Conservation (phyloP, 177 flowering plant genomes). For the Tripterygium wilfordii region DNA sequence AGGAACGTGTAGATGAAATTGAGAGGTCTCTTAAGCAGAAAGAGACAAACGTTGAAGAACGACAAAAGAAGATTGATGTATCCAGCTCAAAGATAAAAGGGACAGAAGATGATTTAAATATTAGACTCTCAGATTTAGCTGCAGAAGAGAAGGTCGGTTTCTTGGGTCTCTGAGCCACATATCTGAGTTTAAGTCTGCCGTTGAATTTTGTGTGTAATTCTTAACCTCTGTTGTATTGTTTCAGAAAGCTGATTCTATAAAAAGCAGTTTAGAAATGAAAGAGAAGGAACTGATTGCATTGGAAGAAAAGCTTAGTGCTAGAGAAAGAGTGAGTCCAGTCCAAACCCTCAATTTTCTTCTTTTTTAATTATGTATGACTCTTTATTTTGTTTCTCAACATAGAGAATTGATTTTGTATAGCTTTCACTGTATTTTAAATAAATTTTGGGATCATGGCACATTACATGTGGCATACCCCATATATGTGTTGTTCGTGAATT, state of each 20-base stretch:
- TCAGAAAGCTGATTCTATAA: constrained; percentile 52
- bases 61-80: constrained; percentile 39
- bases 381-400: background rate
- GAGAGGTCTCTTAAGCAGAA: constrained; percentile 45
- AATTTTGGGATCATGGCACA: too few species aligned
- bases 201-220: background rate
- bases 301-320: constrained; percentile 59
- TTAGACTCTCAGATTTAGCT: constrained; percentile 33
- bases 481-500: too few species aligned
- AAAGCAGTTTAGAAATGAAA: constrained; percentile 39
- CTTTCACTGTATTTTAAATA: too few species aligned
- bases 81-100: constrained; percentile 29
- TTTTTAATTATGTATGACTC: background rate
- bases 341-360: background rate
- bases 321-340: constrained; percentile 77
- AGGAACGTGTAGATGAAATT: constrained; percentile 58
- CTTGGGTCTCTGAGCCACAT: background rate
- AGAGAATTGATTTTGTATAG: too few species aligned
- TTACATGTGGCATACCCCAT: too few species aligned
- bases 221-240: constrained; percentile 5
- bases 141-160: constrained; percentile 57
- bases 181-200: background rate
- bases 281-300: constrained; percentile 42
- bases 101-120: constrained; percentile 55
- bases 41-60: constrained; percentile 53